Evolutionary conservation across 345 rosid species (phyloP).

Genomic region (Adansonia digitata): DNA sequence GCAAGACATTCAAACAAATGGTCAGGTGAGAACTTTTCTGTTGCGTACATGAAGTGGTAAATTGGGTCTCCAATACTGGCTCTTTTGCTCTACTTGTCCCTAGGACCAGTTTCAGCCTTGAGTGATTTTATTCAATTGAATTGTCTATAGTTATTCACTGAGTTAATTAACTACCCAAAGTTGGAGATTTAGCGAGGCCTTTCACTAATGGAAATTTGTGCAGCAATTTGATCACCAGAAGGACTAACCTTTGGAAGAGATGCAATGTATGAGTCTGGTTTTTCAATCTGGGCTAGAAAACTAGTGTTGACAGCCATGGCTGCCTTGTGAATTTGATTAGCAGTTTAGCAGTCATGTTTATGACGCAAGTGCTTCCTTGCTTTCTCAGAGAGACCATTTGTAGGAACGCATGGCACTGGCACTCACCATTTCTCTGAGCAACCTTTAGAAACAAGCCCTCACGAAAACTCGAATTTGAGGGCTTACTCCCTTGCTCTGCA

Average conservation of each 20-base stretch:
- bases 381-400: conserved; percentile 70
- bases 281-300: conserved; percentile 79
- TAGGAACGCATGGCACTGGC: conserved; percentile 78
- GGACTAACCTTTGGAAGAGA: conserved; percentile 80
- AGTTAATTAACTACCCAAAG: too few species aligned
- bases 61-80: conserved; percentile 74
- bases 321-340: conserved; percentile 92
- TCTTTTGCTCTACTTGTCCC: conserved; percentile 61
- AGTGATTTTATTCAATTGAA: too few species aligned
- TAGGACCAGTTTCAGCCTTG: too few species aligned
- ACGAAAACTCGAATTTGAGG: conserved; percentile 53
- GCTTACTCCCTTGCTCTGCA: conserved; percentile 78
- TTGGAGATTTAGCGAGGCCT: too few species aligned
- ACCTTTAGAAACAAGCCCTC: conserved; percentile 71
- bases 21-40: conserved; percentile 72
- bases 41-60: conserved; percentile 53
- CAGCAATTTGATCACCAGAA: not conserved
- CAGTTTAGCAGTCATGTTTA: conserved; percentile 63
- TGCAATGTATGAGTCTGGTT: conserved; percentile 73
- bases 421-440: conserved; percentile 94
- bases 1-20: conserved; percentile 60
- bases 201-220: not conserved
- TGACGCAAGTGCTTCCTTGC: conserved; percentile 63
- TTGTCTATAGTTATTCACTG: too few species aligned
- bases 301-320: conserved; percentile 87